Evolutionary conservation across 257 asterid genomes (phyloP), one percentile per base, ranked within the genome.

Genomic region (Craterostigma plantagineum): DNA sequence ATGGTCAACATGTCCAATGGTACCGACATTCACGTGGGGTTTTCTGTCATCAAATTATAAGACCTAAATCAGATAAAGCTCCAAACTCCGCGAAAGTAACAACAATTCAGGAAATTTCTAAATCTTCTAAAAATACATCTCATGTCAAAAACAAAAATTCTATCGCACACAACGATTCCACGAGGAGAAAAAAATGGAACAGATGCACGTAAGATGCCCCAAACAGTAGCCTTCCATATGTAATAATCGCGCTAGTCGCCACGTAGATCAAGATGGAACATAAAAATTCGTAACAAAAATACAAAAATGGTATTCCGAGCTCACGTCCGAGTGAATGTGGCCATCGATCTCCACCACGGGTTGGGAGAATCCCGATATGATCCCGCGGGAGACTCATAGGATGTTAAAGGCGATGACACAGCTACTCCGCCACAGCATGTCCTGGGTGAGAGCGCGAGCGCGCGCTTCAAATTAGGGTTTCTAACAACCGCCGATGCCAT

Each of bases 291-390:
- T 8, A 41, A 39, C 18, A 35, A 18, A 8, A 0, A 44, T 10
- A 33, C 1, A 46, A 11, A 14, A 44, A 17, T 1, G 18, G 38
- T 2, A 34, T 30, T 3, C 34, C 18, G 17, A 38, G 27, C 56
- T 43, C 57, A 65, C 72, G 64, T 56, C 37, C 72, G 63, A 44
- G 64, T 45, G 52, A 65, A 65, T 35, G 67, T 65, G 30, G 67
- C 71, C 67, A 65, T 59, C 58, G 67, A 65, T 55, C 71, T 43
- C 67, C 71, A 45, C 65, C 62, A 43, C 3, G 55, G 59, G 14
- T 47, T 46, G 13, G 42, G 51, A 16, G 59, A 23, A 23, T 23
- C 16, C n/a, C 11, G 52, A 41, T 15, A 10, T 12, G 59, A 51
- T 16, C 42, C 15, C 49, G 34, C 35, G 52, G 48, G 60, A 45